Evolutionary conservation across 768 basidiomycete species (phyloP).

Genomic region (Candolleomyces efflorescens): DNA sequence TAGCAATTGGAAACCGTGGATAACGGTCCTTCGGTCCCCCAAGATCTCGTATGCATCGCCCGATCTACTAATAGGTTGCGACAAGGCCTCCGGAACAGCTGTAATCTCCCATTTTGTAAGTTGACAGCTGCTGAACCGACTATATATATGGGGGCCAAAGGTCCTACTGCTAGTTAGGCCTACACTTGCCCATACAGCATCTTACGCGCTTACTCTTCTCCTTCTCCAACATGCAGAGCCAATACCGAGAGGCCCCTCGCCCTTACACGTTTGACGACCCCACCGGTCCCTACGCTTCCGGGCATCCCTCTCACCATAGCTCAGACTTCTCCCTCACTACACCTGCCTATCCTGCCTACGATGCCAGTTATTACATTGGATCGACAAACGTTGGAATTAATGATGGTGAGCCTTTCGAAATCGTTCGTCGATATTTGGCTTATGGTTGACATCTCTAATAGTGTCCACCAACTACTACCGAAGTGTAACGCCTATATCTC

Average conservation of each 20-base stretch:
- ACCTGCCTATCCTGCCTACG: slow-evolving; percentile 28
- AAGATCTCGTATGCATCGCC: slow-evolving; percentile 16
- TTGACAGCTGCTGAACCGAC: slow-evolving; percentile 1
- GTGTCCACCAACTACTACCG: slow-evolving; percentile 27
- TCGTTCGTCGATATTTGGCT: not conserved
- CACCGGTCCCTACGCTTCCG: slow-evolving; percentile 23
- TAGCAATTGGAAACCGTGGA: slow-evolving; percentile 37
- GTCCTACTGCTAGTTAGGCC: slow-evolving; percentile 20
- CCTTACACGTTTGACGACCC: slow-evolving; percentile 40
- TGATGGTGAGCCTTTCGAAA: slow-evolving; percentile 18
- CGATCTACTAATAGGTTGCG: not conserved
- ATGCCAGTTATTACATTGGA: slow-evolving; percentile 32
- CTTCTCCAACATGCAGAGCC: slow-evolving; percentile 28
- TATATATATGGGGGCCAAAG: slow-evolving; percentile 38
- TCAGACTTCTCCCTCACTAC: slow-evolving; percentile 23
- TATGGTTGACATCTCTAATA: not conserved
- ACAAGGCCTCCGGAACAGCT: slow-evolving; percentile 1
- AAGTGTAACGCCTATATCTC: slow-evolving; percentile 31
- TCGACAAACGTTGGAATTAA: slow-evolving; percentile 20
- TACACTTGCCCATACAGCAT: slow-evolving; percentile 21
- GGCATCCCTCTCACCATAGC: slow-evolving; percentile 22
- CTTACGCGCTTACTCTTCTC: slow-evolving; percentile 14
- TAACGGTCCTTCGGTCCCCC: slow-evolving; percentile 36
- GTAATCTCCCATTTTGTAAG: not conserved
- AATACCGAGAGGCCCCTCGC: slow-evolving; percentile 36